A percentile compares a stretch with the other conserved stretches of the same genome.
Evolutionary conservation across 345 rosid genomes (phyloP).

Genomic region (Salix udensis): DNA sequence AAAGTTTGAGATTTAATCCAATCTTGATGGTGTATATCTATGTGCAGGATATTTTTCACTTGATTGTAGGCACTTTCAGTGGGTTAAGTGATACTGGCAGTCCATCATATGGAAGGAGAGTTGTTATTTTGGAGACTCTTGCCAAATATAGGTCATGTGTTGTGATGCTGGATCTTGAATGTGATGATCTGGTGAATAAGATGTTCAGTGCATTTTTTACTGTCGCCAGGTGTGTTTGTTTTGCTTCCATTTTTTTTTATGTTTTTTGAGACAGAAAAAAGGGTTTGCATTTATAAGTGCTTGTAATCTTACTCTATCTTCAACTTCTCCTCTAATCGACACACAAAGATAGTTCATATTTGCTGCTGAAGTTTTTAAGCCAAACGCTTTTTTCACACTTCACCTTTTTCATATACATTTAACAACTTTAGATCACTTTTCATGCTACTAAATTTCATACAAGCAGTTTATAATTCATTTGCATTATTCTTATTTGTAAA

Average conservation of each 20-base stretch:
- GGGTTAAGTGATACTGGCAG: constrained; percentile 78
- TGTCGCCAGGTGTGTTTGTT: constrained; percentile 76
- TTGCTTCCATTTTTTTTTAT: neutral
- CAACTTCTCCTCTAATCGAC: neutral
- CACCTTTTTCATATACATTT: neutral
- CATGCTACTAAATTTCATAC: neutral
- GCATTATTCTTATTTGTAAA: neutral
- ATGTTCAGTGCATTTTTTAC: constrained; percentile 84
- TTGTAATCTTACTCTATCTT: neutral
- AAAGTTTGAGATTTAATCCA: constrained; percentile 7
- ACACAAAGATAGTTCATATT: neutral
- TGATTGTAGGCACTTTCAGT: constrained; percentile 77
- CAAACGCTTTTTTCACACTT: neutral
- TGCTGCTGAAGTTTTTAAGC: constrained; percentile 2
- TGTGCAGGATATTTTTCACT: constrained; percentile 77
- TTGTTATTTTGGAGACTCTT: constrained; percentile 85
- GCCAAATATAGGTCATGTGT: constrained; percentile 94
- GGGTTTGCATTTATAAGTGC: neutral
- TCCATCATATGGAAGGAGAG: constrained; percentile 93
- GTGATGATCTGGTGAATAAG: constrained; percentile 81
- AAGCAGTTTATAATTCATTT: neutral
- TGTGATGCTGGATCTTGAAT: constrained; percentile 98
- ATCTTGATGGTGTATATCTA: constrained; percentile 14
- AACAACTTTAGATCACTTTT: neutral
- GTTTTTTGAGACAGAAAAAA: no score